Evolutionary conservation across 2,329 filamentous ascomycete genomes (phyloP).

Genomic region (Claviceps fusiformis): DNA sequence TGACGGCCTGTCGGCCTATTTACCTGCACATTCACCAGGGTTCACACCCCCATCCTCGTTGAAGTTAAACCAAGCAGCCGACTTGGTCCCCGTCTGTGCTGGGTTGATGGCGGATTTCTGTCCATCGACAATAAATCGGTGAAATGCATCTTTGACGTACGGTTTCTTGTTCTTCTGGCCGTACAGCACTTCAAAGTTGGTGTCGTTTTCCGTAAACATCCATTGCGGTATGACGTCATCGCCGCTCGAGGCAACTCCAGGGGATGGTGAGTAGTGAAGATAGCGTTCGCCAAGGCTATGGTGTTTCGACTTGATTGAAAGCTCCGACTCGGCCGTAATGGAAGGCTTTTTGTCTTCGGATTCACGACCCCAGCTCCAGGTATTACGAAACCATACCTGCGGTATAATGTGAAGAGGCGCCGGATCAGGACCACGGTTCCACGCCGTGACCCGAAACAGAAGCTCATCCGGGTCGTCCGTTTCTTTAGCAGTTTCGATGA

Average conservation of each 20-base stretch:
- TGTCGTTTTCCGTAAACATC: conserved; percentile 93
- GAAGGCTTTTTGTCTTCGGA: conserved; percentile 61
- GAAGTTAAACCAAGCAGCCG: conserved; percentile 82
- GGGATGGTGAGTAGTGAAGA: conserved; percentile 76
- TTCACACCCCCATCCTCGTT: conserved; percentile 77
- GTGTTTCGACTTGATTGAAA: conserved; percentile 65
- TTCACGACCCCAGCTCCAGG: conserved; percentile 88
- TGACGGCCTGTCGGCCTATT: conserved; percentile 12
- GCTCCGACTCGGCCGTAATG: conserved; percentile 53
- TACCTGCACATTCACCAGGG: conserved; percentile 82
- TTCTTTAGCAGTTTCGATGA: conserved; percentile 93
- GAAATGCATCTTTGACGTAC: conserved; percentile 93
- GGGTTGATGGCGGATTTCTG: conserved; percentile 77
- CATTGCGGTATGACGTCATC: conserved; percentile 75
- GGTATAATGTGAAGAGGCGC: conserved; percentile 88
- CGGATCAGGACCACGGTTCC: conserved; percentile 84
- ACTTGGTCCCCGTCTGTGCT: conserved; percentile 68
- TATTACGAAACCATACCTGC: conserved; percentile 95
- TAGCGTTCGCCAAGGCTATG: conserved; percentile 70
- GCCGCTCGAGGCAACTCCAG: conserved; percentile 63
- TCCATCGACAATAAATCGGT: conserved; percentile 70
- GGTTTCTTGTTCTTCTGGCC: conserved; percentile 62
- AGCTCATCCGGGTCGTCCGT: conserved; percentile 83
- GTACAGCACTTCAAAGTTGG: conserved; percentile 70
- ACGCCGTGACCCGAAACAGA: conserved; percentile 86